Evolutionary conservation across 176 grass and related monocot genomes (phyloP), one percentile per base, ranked within the genome.

Genomic region (Triticum timopheevii): DNA sequence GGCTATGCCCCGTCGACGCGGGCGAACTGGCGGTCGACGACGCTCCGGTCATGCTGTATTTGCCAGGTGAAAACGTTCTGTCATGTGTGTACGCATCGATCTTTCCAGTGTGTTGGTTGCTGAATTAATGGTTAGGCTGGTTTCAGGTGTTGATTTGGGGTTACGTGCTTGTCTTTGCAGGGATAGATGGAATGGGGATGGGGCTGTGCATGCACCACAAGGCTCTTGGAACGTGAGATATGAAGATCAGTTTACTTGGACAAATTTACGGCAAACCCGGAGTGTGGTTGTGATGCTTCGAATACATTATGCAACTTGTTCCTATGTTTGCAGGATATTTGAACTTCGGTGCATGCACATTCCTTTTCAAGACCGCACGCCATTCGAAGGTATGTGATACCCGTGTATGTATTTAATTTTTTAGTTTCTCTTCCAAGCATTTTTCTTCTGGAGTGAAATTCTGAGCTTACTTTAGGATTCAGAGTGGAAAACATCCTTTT

Each of bases 151-250:
- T 85, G 44, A 39, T 61, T 85, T 22, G 33, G 33, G 28, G 13
- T 44, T 8, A 31, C 4, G 0, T 54, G 23, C 9, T 8, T 8
- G 13, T 59, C 10, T 8, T 68, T 61, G 68, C 73, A 94, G 93
- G 90, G 17, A 22, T 86, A n/a, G 90, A 90, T 69, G 93, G 93
- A 20, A 90, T 82, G 81, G 93, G 93, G 23, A 78, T 86, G 81
- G 93, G 93, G 16, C 93, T 94, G n/a, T 87, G 91, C 58, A 94
- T 92, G 90, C 93, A 94, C 83, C 92, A 94, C 66, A 89, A 92
- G 84, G 92, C 81, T 69, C 92, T 94, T 62, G 92, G 92, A 58
- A 94, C 90, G 92, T 90, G 61, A 20, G 42, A 86, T 79, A 11
- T 1, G 20, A 22, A 13, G 12, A 79, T 4, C 23, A 65, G 1